Conservation (phyloP, 2,329 filamentous ascomycete species). For the Clarireedia sp. region DNA sequence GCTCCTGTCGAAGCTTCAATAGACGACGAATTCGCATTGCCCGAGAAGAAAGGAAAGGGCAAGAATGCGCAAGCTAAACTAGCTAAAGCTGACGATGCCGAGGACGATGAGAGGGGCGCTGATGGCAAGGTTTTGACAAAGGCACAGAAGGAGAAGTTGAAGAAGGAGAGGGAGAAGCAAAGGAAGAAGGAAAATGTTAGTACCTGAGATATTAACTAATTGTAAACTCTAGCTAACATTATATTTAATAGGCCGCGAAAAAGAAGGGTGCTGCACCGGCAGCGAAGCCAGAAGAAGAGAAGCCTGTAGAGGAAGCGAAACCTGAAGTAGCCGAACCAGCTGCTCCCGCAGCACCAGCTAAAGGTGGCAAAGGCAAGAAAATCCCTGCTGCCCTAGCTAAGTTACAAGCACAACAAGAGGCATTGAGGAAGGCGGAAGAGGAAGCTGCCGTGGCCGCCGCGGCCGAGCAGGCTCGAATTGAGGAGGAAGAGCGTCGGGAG, state of each 20-base stretch:
- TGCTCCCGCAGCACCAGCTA: constrained; percentile 35
- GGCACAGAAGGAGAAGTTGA: constrained; percentile 96
- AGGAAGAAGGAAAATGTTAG: constrained; percentile 93
- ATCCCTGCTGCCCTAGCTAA: constrained; percentile 64
- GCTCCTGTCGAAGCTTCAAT: constrained; percentile 72
- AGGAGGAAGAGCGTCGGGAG: constrained; percentile 55
- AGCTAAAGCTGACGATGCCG: constrained; percentile 34
- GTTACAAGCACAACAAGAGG: constrained; percentile 78
- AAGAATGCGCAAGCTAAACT: constrained; percentile 45
- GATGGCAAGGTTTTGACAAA: constrained; percentile 77
- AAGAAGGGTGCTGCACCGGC: constrained; percentile 59
- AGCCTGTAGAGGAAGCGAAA: constrained; percentile 40
- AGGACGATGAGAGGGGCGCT: constrained; percentile 44
- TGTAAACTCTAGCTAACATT: constrained; percentile 6
- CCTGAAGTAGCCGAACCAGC: constrained; percentile 41
- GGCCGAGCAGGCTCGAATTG: constrained; percentile 57
- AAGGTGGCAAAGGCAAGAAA: constrained; percentile 80
- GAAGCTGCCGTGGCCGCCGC: constrained; percentile 49
- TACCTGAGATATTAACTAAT: constrained; percentile 7
- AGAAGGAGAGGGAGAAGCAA: constrained; percentile 98
- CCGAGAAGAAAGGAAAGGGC: constrained; percentile 64
- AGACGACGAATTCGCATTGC: constrained; percentile 79
- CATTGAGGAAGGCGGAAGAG: constrained; percentile 57
- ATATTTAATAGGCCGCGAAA: constrained; percentile 57
- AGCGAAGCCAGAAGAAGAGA: constrained; percentile 49